A percentile compares a stretch with the other conserved stretches of the same genome.
phyloP scores from a whole-genome alignment of 2,329 filamentous ascomycete species.

The Sporothrix protearum region DNA sequence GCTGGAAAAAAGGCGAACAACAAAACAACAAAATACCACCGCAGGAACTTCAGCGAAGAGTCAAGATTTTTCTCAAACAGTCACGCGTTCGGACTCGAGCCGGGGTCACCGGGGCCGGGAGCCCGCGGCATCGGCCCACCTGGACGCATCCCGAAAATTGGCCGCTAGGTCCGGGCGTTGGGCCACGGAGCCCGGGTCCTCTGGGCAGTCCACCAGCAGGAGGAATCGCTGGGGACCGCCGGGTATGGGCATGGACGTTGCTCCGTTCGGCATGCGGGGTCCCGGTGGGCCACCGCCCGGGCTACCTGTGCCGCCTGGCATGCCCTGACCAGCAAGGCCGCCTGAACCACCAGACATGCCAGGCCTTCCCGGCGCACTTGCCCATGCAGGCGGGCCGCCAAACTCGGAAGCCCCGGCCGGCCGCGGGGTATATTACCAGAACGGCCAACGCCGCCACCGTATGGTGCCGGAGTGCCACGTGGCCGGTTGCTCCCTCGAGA shows the following conservation, averaged over 20 bases:
- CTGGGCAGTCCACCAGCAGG: not conserved
- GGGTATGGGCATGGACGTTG: not conserved
- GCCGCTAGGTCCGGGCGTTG: not conserved
- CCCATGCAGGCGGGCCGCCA: constrained; percentile 12
- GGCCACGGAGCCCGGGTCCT: constrained; percentile 5
- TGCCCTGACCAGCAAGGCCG: not conserved
- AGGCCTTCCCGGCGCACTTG: not conserved
- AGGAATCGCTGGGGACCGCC: constrained; percentile 10
- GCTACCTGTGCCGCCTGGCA: not conserved
- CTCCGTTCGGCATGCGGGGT: not conserved
- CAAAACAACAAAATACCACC: not conserved
- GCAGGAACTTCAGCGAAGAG: not conserved
- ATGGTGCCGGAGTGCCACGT: not conserved
- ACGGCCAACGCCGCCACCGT: not conserved
- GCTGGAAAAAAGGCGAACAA: no score
- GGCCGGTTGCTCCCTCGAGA: not conserved
- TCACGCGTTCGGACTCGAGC: not conserved
- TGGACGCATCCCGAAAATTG: not conserved
- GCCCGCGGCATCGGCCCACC: not conserved
- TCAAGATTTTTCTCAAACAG: not conserved
- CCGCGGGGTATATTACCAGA: not conserved
- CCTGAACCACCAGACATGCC: not conserved
- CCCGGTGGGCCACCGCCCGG: not conserved
- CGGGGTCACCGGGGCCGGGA: not conserved
- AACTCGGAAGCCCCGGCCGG: not conserved